Evolutionary conservation across 208 protist genomes (phyloP), one percentile per base, ranked within the genome.

Genomic region (Acanthamoeba triangularis): DNA sequence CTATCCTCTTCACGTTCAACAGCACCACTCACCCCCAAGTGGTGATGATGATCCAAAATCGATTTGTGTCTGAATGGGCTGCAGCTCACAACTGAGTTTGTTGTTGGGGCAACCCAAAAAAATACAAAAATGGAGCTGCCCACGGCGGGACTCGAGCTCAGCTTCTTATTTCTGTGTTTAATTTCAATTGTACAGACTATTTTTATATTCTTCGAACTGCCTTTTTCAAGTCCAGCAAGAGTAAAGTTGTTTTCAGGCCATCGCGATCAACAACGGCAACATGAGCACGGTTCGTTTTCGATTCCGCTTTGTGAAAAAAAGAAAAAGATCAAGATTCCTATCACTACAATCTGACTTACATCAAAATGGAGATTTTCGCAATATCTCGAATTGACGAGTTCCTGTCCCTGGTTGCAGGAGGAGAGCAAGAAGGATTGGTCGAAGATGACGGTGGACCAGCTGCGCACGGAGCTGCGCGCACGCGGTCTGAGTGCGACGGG

Each of bases 381-480:
- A 41, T 41, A 41, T 41, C 37, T 41, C 37, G 1, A 41, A 41
- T 41, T 41, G 37, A 41, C 37, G 37, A 41, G 37, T 41, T 41
- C 3, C 2, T 41, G 14, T 1, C 16, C 3, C 52, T 20, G 10
- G 13, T 28, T 56, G 28, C 37, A 56, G 35, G 25, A 56, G 13
- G 63, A 35, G 8, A 72, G 63, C 63, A 35, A 59, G 25, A 65
- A 90, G 49, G 54, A 90, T 56, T 90, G 82, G 82, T 37, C n/a
- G 7, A 90, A 90, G 82, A 37, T 56, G 47, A 90, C 41, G n/a
- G 82, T 90, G 47, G 82, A 59, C 49, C n/a, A 59, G 82, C 82
- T 90, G 33, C 47, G 54, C n/a, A 4, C 13, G 14, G 82, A 90
- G 49, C 49, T 90, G 44, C 47, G 54, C 52, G 7, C 47, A 28